These are phyloP conservation scores for Yamadazyma akitaensis DNA, from an alignment of 805 yeast genomes.

Conservation along the genomic window DNA sequence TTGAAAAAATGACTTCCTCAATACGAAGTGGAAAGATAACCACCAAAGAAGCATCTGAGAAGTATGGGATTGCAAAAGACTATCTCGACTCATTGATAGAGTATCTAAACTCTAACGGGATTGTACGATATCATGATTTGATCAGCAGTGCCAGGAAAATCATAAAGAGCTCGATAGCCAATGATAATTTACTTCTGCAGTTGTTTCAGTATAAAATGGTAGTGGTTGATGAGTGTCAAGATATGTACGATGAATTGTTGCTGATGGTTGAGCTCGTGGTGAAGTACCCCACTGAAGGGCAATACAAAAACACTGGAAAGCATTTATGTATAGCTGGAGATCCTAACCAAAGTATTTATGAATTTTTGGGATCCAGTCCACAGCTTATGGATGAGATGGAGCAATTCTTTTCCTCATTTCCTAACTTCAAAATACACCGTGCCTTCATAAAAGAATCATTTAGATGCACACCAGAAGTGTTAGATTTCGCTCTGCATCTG, in stretches of 20 bases:
- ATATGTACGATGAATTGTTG: constrained; percentile 52
- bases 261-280: constrained; percentile 40
- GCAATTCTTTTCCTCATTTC: background rate
- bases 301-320: constrained; percentile 19
- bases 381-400: constrained; percentile 25
- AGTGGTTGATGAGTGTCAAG: constrained; percentile 74
- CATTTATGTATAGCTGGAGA: constrained; percentile 73
- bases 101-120: constrained; percentile 31
- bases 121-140: constrained; percentile 35
- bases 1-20: constrained; percentile 23
- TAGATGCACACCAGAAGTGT: constrained; percentile 58
- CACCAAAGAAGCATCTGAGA: constrained; percentile 21
- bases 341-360: constrained; percentile 66
- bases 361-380: constrained; percentile 55
- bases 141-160: constrained; percentile 29
- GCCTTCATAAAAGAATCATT: constrained; percentile 51
- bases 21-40: constrained; percentile 22
- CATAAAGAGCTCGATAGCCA: constrained; percentile 20
- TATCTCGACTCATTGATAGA: constrained; percentile 25
- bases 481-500: constrained; percentile 37
- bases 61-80: constrained; percentile 22
- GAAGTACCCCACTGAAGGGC: constrained; percentile 27
- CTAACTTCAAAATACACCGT: constrained; percentile 23
- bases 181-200: constrained; percentile 8
- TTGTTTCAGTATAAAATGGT: constrained; percentile 32